These are phyloP conservation scores for Biscutella laevigata DNA, from an alignment of 441 rosid species.

Conservation along the genomic window DNA sequence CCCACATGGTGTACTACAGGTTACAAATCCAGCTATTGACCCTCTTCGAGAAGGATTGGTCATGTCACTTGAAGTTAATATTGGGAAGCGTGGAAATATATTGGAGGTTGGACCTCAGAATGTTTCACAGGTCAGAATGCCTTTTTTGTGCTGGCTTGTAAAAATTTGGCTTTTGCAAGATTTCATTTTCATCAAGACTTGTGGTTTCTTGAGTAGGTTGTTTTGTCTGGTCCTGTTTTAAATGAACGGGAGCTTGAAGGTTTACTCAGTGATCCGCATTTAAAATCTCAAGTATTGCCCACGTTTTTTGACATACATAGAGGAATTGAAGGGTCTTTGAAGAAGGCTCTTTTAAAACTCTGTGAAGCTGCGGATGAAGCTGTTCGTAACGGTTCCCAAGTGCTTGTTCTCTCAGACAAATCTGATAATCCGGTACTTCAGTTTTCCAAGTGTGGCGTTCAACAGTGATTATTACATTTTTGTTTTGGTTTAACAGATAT, in stretches of 20 bases:
- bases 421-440: constrained; percentile 69
- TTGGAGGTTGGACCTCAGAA: constrained; percentile 94
- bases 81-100: constrained; percentile 94
- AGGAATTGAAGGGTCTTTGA: constrained; percentile 85
- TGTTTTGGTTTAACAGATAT: not conserved
- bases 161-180: constrained; percentile 10
- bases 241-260: constrained; percentile 94
- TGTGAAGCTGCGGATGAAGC: constrained; percentile 99
- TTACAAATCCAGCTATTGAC: constrained; percentile 97
- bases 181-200: constrained; percentile 15
- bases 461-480: not conserved
- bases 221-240: constrained; percentile 76
- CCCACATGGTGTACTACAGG: constrained; percentile 40
- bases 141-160: constrained; percentile 6
- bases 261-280: constrained; percentile 58
- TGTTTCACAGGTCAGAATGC: constrained; percentile 70
- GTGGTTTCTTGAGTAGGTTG: constrained; percentile 47
- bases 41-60: constrained; percentile 98
- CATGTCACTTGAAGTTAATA: constrained; percentile 94
- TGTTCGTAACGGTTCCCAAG: constrained; percentile 88
- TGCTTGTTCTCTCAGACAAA: constrained; percentile 91
- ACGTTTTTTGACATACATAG: constrained; percentile 88
- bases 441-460: constrained; percentile 6
- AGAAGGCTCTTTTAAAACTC: constrained; percentile 57
- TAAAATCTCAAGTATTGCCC: constrained; percentile 62